phyloP scores from a whole-genome alignment of 805 yeast genomes.

The Kuraishia floccosa region DNA sequence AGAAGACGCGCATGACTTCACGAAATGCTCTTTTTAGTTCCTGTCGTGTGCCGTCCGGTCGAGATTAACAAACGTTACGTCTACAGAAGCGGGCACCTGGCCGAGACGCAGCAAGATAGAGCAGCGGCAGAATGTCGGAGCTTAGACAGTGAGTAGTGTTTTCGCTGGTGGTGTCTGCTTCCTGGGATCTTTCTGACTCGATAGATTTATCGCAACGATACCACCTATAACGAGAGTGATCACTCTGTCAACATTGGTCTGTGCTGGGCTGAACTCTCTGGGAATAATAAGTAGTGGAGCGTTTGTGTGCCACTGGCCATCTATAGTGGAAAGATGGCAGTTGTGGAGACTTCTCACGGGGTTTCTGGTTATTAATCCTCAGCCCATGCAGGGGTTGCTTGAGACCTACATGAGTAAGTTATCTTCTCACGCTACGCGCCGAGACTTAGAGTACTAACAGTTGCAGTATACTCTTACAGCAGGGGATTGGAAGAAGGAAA shows the following conservation, averaged over 20 bases:
- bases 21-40: too few species aligned
- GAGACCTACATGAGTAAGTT: slow-evolving; percentile 32
- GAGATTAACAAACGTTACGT: too few species aligned
- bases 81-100: too few species aligned
- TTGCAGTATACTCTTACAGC: slow-evolving; percentile 36
- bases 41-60: too few species aligned
- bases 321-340: slow-evolving; percentile 21
- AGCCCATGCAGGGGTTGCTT: slow-evolving; percentile 32
- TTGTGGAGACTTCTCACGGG: slow-evolving; percentile 37
- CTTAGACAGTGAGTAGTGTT: slow-evolving; percentile 14
- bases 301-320: slow-evolving; percentile 18
- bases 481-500: slow-evolving; percentile 43
- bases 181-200: neutral
- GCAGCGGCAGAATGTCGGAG: slow-evolving; percentile 24
- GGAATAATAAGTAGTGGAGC: slow-evolving; percentile 12
- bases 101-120: too few species aligned
- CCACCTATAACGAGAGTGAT: slow-evolving; percentile 56
- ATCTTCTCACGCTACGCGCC: neutral
- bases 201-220: slow-evolving; percentile 28
- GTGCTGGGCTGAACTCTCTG: slow-evolving; percentile 26
- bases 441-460: neutral
- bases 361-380: slow-evolving; percentile 30
- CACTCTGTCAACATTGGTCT: slow-evolving; percentile 33
- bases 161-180: neutral
- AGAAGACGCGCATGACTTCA: too few species aligned